phyloP scores from a whole-genome alignment of 2,329 filamentous ascomycete genomes.

The Penicillium glabrum region DNA sequence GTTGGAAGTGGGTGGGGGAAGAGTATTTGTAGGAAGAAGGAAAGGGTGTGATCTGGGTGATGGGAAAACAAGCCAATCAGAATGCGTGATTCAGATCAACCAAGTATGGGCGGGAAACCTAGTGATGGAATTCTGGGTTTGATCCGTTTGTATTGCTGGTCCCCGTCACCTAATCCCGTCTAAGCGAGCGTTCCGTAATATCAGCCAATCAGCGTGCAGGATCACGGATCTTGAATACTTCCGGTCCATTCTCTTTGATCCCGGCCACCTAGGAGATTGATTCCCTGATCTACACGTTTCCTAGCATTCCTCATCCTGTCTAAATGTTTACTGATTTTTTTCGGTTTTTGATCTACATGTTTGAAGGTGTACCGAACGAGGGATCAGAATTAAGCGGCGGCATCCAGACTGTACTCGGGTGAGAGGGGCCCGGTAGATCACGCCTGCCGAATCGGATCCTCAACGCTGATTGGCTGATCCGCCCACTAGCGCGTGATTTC shows the following conservation, averaged over 20 bases:
- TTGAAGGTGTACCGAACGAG: conserved; percentile 13
- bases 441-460: conserved; percentile 28
- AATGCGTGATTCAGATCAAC: conserved; percentile 23
- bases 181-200: conserved; percentile 34
- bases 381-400: conserved; percentile 27
- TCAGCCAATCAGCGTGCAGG: conserved; percentile 38
- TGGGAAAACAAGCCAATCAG: conserved; percentile 18
- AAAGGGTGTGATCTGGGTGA: conserved; percentile 37
- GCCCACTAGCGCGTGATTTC: conserved; percentile 39
- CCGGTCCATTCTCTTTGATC: conserved; percentile 34
- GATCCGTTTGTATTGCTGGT: conserved; percentile 8
- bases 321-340: conserved; percentile 18
- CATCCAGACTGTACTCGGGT: conserved; percentile 23
- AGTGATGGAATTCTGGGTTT: conserved; percentile 22
- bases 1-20: conserved; percentile 31
- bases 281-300: conserved; percentile 15
- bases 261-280: conserved; percentile 26
- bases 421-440: conserved; percentile 30
- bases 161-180: conserved; percentile 15
- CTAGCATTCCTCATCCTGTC: conserved; percentile 8
- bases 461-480: conserved; percentile 37
- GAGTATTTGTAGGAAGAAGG: conserved; percentile 42
- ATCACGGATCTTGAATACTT: conserved; percentile 36
- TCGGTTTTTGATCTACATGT: conserved; percentile 12
- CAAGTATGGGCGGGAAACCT: conserved; percentile 34